Base-by-base conservation (phyloP, 805 yeast genomes). In the Alloascoidea hylecoeti region DNA sequence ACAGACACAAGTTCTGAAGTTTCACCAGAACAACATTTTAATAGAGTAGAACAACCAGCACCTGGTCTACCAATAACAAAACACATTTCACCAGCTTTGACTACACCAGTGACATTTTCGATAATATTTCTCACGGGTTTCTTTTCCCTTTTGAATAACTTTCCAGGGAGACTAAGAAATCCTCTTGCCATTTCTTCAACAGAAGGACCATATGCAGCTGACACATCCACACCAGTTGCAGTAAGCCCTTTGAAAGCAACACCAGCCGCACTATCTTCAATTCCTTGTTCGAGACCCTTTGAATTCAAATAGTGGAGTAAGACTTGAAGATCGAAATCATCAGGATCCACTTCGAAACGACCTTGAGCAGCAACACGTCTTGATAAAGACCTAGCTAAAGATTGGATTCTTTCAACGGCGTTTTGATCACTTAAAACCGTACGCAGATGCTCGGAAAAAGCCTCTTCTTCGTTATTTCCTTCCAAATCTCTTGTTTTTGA, bases 21-120 rank as follows among this genome's bases (percentile, higher is more conserved):
- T 44, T 72, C 75, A 40, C 75, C 77, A 9, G 85, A 72, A 45
- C 78, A 59, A 2, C 80, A 66, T 46, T 75, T 75, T 51, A 79
- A 60, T 36, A 79, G 61, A 2, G 85, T 70, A 3, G 88, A 75
- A 53, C 88, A 80, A 36, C 89, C 89, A 17, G 89, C 78, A 48
- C 89, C 86, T 2, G 89, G 86, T 43, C 79, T 68, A 38, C 82
- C 84, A 27, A 77, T 55, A 4, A 79, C 86, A 35, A 79, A 58
- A 19, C 75, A 65, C 75, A 78, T 68, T 47, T 78, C 85, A 46
- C 86, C 86, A 2, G 80, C 70, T 39, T 63, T 60, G 9, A 73
- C 72, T 16, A 61, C 44, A 27, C 60, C 71, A 49, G 53, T 51
- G 45, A 55, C 16, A 17, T 57, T 45, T 23, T 45, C 30, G 37